Evolutionary conservation across 805 yeast genomes (phyloP), one percentile per base, ranked within the genome.

Genomic region (Cyberlindnera bimundalis): DNA sequence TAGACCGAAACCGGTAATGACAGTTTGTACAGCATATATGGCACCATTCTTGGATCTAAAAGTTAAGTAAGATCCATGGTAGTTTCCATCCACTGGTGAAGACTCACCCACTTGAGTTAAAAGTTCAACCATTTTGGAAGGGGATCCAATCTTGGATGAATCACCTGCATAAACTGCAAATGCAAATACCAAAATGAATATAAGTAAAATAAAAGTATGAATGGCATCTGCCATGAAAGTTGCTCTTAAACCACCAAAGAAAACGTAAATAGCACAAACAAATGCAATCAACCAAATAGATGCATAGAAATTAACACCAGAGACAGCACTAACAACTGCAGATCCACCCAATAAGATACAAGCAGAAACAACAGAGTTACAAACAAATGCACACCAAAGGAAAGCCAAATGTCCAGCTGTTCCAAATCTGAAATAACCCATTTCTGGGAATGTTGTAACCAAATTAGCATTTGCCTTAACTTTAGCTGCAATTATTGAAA

Each of bases 371-470:
- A 67, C 59, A n/a, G 67, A 60, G 54, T 69, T 68, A 45, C 65
- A 61, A 4, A 62, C 62, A 40, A 70, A 49, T 6, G 69, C 70
- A 50, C 68, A 68, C 39, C 24, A 21, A 6, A 21, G 24, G 24
- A 60, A 62, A 3, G 67, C 56, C 43, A 66, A 47, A 50, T 69
- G 74, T 14, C 68, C 68, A 2, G 58, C 48, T 5, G 56, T 60
- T 12, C 76, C 76, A 44, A 59, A 70, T 39, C 76, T 57, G 32
- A 64, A 59, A 31, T 52, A 57, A 14, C 67, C 64, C 43, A 68
- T 60, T 42, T 71, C 76, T 11, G 66, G 65, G 46, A 65, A 65
- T 4, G 76, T 71, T 5, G 66, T 62, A 4, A 62, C 66, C 39
- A 62, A 40, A 35, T 61, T 61, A 3, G 68, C 68, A 48, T 69